Conservation (phyloP, 352 stramenopile genomes). For the Globisporangium emineosum region DNA sequence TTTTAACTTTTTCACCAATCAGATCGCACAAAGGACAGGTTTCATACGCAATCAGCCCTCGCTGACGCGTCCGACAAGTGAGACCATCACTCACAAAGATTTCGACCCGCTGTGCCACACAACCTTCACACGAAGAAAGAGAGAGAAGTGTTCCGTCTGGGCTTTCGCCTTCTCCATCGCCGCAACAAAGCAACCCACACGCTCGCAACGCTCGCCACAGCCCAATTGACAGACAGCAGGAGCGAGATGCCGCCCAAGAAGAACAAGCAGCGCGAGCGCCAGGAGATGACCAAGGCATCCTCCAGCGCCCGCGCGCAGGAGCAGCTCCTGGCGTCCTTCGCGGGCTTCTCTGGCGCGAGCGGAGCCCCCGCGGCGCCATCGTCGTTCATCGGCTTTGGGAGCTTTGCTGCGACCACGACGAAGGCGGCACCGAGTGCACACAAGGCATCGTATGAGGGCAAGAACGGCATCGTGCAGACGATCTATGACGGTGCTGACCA, state of each 20-base stretch:
- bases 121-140: constrained; percentile 9
- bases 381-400: constrained; percentile 74
- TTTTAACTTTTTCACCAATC: not conserved
- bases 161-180: no score
- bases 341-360: constrained; percentile 7
- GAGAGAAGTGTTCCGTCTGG: constrained; percentile 10
- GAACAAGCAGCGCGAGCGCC: constrained; percentile 88
- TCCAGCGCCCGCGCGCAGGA: constrained; percentile 77
- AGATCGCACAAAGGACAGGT: not conserved
- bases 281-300: constrained; percentile 77
- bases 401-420: constrained; percentile 42
- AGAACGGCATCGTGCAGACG: constrained; percentile 27
- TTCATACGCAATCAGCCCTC: not conserved
- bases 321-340: constrained; percentile 38
- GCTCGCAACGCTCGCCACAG: not conserved
- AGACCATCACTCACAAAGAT: no score
- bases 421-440: constrained; percentile 14
- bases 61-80: no score
- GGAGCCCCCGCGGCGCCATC: constrained; percentile 16
- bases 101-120: constrained; percentile 8
- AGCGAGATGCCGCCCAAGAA: constrained; percentile 53
- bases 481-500: constrained; percentile 82
- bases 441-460: constrained; percentile 1
- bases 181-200: constrained; percentile 2
- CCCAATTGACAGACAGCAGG: not conserved